Evolutionary conservation across 805 yeast species (phyloP).

Genomic region (Osmozyma mogii): DNA sequence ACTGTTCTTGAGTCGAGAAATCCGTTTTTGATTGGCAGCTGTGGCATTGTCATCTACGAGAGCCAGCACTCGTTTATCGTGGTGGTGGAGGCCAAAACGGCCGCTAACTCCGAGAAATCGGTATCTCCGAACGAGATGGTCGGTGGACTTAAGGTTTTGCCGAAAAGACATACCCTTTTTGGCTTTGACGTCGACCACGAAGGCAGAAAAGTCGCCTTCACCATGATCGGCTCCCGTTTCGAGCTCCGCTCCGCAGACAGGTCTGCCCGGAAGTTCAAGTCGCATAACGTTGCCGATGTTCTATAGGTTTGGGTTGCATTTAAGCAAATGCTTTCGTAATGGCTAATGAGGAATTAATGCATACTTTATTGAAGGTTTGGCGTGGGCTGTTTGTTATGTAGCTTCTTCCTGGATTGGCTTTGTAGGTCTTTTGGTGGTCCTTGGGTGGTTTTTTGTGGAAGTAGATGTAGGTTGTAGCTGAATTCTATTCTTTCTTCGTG

Average conservation of each 20-base stretch:
- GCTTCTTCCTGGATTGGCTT: too few relatives aligned
- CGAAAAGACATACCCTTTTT: constrained; percentile 63
- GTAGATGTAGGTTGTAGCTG: too few relatives aligned
- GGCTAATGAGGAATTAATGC: too few relatives aligned
- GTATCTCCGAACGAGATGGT: constrained; percentile 25
- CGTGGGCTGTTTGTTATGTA: too few relatives aligned
- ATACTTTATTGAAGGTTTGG: too few relatives aligned
- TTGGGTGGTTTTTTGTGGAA: too few relatives aligned
- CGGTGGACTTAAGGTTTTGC: constrained; percentile 62
- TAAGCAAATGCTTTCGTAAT: too few relatives aligned
- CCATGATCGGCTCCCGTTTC: constrained; percentile 73
- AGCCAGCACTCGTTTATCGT: constrained; percentile 65
- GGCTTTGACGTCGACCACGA: constrained; percentile 36
- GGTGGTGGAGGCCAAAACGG: constrained; percentile 40
- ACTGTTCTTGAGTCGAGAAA: constrained; percentile 53
- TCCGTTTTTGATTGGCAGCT: constrained; percentile 46
- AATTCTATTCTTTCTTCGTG: too few relatives aligned
- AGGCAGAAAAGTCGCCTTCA: constrained; percentile 40
- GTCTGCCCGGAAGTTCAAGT: constrained; percentile 77
- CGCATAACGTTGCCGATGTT: constrained; percentile 60
- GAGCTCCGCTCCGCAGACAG: constrained; percentile 72
- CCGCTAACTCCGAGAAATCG: constrained; percentile 11
- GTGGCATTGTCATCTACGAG: constrained; percentile 82
- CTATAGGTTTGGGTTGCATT: too few relatives aligned
- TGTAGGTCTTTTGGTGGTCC: too few relatives aligned